Conservation (phyloP, 1,284 basidiomycete genomes). For the Inonotus hispidus region DNA sequence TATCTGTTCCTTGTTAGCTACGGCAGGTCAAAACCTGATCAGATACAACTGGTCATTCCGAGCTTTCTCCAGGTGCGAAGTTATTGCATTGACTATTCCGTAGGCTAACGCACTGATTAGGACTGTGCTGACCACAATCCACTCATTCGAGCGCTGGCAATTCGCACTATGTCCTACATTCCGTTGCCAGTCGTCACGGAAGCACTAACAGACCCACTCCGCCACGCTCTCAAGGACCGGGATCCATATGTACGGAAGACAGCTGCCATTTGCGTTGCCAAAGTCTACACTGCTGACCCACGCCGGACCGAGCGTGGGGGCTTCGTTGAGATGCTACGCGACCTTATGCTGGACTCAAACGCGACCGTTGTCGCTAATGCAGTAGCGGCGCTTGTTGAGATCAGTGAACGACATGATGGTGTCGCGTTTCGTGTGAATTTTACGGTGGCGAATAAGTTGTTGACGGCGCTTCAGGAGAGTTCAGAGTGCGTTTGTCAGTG, state of each 20-base stretch:
- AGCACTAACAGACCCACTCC: constrained; percentile 77
- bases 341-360: constrained; percentile 88
- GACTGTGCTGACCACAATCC: constrained; percentile 92
- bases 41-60: constrained; percentile 83
- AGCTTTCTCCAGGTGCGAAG: constrained; percentile 76
- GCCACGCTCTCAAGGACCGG: constrained; percentile 83
- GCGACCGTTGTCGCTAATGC: constrained; percentile 95
- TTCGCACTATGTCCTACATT: constrained; percentile 96
- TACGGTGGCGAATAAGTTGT: constrained; percentile 77
- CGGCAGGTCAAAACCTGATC: constrained; percentile 82
- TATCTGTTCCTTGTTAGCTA: constrained; percentile 93
- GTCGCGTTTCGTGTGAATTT: constrained; percentile 85
- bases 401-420: constrained; percentile 85
- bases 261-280: constrained; percentile 90
- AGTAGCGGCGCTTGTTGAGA: constrained; percentile 89
- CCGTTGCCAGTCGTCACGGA: constrained; percentile 78
- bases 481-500: constrained; percentile 66
- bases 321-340: constrained; percentile 82
- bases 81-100: neutral
- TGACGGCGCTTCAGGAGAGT: constrained; percentile 82
- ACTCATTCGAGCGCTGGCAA: constrained; percentile 86
- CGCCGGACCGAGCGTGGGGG: constrained; percentile 78
- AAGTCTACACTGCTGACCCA: constrained; percentile 83
- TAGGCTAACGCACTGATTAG: constrained; percentile 33
- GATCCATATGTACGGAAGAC: constrained; percentile 98